phyloP scores from a whole-genome alignment of 2,329 filamentous ascomycete species.

The Plectosphaerella plurivora region DNA sequence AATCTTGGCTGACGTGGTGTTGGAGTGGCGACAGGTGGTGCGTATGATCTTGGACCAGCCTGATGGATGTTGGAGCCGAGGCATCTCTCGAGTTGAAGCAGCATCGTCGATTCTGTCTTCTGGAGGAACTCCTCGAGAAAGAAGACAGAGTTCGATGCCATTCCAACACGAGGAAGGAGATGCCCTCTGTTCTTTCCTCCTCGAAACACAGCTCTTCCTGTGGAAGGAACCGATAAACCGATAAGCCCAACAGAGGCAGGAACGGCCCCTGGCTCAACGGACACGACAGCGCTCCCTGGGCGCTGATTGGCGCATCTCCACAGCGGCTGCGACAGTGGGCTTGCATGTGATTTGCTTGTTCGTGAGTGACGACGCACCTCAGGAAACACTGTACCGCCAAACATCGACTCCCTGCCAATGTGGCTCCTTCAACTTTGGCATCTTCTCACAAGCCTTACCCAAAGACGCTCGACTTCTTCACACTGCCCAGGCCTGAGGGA shows the following conservation, averaged over 20 bases:
- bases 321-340: neutral
- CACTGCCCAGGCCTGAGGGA: neutral
- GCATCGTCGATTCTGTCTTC: neutral
- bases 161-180: neutral
- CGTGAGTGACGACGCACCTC: neutral
- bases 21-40: too few relatives aligned
- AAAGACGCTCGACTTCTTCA: neutral
- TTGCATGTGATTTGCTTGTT: neutral
- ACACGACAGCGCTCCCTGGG: neutral
- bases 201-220: neutral
- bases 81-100: too few relatives aligned
- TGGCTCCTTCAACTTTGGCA: too few relatives aligned
- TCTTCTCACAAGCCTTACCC: too few relatives aligned
- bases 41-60: too few relatives aligned
- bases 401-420: too few relatives aligned
- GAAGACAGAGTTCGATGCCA: neutral
- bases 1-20: too few relatives aligned
- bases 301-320: neutral
- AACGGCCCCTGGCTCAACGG: neutral
- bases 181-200: neutral
- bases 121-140: neutral
- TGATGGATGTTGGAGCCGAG: too few relatives aligned
- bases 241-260: neutral
- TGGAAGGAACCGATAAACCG: neutral
- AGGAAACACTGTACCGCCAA: too few relatives aligned